Evolutionary conservation across 2,329 filamentous ascomycete genomes (phyloP).

Genomic region (Sporothrix protearum): DNA sequence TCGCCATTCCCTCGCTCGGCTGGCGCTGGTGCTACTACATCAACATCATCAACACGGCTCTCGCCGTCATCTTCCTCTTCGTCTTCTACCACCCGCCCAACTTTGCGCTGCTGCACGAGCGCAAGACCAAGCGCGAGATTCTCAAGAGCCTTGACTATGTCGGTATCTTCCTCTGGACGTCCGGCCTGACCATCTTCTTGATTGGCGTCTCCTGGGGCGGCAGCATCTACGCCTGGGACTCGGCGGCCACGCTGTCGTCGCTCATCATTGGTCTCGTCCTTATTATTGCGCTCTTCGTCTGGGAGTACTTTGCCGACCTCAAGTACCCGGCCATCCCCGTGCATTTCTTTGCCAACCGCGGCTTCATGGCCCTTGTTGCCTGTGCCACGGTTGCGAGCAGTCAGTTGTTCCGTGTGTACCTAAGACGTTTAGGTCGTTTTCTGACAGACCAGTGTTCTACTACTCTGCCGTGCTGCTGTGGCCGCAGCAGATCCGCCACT

Average conservation of each 20-base stretch:
- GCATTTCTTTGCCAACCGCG: constrained; percentile 36
- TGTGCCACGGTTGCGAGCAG: constrained; percentile 33
- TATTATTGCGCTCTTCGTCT: constrained; percentile 32
- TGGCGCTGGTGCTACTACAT: constrained; percentile 44
- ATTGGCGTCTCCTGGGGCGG: constrained; percentile 47
- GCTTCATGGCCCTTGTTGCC: constrained; percentile 34
- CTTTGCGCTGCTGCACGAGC: constrained; percentile 40
- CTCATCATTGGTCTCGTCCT: constrained; percentile 32
- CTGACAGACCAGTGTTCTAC: constrained; percentile 34
- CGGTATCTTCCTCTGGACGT: constrained; percentile 45
- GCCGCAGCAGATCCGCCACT: constrained; percentile 36
- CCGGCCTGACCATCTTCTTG: constrained; percentile 44
- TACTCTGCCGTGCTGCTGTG: constrained; percentile 40
- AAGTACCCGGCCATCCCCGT: constrained; percentile 39
- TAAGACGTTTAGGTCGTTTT: background rate
- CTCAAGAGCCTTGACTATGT: constrained; percentile 40
- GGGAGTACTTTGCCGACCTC: constrained; percentile 31
- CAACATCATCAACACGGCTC: constrained; percentile 38
- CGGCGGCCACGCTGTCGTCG: constrained; percentile 34
- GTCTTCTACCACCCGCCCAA: constrained; percentile 43
- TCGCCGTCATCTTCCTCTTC: constrained; percentile 38
- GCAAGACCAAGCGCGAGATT: constrained; percentile 37
- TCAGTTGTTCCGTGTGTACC: background rate
- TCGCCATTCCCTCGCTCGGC: constrained; percentile 36
- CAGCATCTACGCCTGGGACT: constrained; percentile 42